These are phyloP conservation scores for Aspergillus chevalieri DNA, from an alignment of 2,329 filamentous ascomycete species.

Conservation along the genomic window DNA sequence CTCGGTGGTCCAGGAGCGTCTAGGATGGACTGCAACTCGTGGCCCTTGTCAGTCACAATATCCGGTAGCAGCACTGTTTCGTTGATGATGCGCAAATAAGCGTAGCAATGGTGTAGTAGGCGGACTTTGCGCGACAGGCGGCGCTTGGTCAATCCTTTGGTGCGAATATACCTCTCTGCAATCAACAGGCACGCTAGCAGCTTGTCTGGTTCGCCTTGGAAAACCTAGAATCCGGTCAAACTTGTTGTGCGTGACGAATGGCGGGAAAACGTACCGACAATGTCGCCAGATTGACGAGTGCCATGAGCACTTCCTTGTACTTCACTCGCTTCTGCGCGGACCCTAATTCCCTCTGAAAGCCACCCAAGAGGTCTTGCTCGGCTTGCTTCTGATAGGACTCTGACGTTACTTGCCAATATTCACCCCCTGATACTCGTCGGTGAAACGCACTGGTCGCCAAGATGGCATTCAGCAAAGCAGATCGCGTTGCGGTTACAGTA, in stretches of 20 bases:
- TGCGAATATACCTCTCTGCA: constrained; percentile 40
- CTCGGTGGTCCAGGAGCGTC: neutral
- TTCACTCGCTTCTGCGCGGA: constrained; percentile 33
- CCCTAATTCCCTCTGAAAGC: constrained; percentile 28
- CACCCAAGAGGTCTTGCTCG: constrained; percentile 27
- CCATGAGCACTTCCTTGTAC: constrained; percentile 43
- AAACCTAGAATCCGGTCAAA: constrained; percentile 6
- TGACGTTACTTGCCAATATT: constrained; percentile 30
- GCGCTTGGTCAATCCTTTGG: constrained; percentile 30
- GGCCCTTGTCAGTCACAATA: constrained; percentile 20
- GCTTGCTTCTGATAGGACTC: constrained; percentile 23
- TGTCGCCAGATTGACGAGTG: constrained; percentile 38
- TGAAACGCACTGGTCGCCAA: constrained; percentile 42
- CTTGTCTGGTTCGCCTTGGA: constrained; percentile 28
- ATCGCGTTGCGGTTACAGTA: constrained; percentile 33
- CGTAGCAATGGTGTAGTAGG: constrained; percentile 45
- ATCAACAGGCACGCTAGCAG: constrained; percentile 37
- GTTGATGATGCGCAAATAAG: constrained; percentile 43
- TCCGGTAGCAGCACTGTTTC: constrained; percentile 25
- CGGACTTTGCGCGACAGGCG: constrained; percentile 39
- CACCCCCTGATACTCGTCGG: constrained; percentile 18
- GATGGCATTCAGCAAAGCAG: constrained; percentile 37
- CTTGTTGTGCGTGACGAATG: neutral
- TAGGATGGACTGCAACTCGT: neutral
- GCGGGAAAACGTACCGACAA: constrained; percentile 18